These are phyloP conservation scores for Gonapodya prolifera DNA, from an alignment of 192 early-diverging fungal genomes.

Conservation along the genomic window DNA sequence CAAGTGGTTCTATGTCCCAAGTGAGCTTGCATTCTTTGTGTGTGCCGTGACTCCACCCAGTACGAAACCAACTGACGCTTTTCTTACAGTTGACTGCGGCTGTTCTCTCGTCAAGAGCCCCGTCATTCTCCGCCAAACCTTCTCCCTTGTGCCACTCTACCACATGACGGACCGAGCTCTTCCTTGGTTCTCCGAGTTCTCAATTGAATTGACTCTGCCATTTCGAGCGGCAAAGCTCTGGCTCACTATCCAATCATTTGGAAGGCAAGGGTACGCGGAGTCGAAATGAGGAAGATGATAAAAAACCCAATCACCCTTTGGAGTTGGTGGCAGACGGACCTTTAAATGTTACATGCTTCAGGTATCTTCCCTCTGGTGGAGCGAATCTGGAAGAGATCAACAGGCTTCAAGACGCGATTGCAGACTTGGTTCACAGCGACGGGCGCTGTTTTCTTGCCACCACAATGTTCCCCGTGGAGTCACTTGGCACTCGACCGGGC, in stretches of 20 bases:
- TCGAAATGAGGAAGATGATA: not conserved
- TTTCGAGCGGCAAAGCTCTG: not conserved
- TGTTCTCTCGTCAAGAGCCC: too few relatives aligned
- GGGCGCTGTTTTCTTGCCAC: not conserved
- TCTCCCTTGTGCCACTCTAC: not conserved
- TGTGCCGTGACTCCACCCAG: too few relatives aligned
- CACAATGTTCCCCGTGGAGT: not conserved
- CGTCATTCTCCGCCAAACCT: not conserved
- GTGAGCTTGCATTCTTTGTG: too few relatives aligned
- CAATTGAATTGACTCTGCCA: not conserved
- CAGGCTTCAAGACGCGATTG: too few relatives aligned
- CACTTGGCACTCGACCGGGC: too few relatives aligned
- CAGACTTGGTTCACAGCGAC: not conserved
- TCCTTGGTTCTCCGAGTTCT: not conserved
- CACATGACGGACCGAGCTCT: not conserved
- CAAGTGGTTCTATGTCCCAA: not conserved
- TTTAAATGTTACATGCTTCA: not conserved
- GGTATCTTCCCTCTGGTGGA: not conserved
- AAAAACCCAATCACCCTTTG: not conserved
- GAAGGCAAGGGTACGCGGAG: not conserved
- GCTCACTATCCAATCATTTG: not conserved
- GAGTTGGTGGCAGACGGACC: not conserved
- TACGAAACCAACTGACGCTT: too few relatives aligned
- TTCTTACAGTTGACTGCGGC: too few relatives aligned
- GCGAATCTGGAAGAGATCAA: not conserved